phyloP scores from a whole-genome alignment of 306 rosid species.

The Inga laurina region DNA sequence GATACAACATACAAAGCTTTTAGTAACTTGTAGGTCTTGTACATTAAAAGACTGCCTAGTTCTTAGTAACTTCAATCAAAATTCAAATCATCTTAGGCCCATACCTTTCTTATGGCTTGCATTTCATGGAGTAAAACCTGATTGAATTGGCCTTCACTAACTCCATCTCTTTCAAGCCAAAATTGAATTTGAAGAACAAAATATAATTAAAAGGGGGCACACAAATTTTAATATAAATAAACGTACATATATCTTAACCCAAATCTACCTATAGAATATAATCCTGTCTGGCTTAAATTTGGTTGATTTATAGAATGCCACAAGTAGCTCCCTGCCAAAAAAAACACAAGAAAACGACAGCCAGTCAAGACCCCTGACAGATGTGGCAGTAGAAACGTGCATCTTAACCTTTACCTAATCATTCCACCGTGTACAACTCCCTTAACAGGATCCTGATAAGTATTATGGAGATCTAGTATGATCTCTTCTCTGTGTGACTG shows the following conservation, averaged over 20 bases:
- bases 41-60: neutral
- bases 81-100: neutral
- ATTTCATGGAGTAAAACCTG: slow-evolving; percentile 80
- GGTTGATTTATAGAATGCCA: slow-evolving; percentile 45
- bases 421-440: slow-evolving; percentile 62
- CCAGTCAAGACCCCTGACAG: neutral
- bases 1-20: neutral
- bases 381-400: neutral
- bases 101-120: slow-evolving; percentile 84
- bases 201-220: neutral
- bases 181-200: neutral
- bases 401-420: slow-evolving; percentile 50
- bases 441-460: slow-evolving; percentile 23
- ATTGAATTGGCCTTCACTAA: slow-evolving; percentile 77
- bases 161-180: slow-evolving; percentile 71
- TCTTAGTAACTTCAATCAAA: neutral
- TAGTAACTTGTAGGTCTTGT: neutral
- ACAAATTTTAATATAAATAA: neutral
- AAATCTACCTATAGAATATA: slow-evolving; percentile 71
- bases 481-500: slow-evolving; percentile 69
- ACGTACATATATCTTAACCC: too few relatives aligned
- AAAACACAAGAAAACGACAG: neutral
- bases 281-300: slow-evolving; percentile 44
- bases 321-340: slow-evolving; percentile 57
- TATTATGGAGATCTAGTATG: slow-evolving; percentile 62